These are phyloP conservation scores for Colletotrichum somersetense DNA, from an alignment of 2,329 filamentous ascomycete species.

Conservation along the genomic window DNA sequence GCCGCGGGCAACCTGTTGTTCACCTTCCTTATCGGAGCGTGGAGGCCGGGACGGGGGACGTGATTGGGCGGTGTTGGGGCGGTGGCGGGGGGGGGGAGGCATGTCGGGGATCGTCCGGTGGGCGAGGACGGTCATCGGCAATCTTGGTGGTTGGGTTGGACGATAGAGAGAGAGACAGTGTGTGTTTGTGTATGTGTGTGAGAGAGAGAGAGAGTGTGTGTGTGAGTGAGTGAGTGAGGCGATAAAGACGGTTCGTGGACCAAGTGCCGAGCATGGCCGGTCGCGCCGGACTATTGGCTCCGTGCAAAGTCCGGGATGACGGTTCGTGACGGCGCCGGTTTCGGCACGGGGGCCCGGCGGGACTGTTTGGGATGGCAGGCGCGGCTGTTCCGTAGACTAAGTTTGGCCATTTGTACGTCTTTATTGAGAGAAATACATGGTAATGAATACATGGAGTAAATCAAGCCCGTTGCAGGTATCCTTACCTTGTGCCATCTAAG, in stretches of 20 bases:
- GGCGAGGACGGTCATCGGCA: neutral
- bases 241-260: neutral
- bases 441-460: too few species aligned
- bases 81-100: neutral
- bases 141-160: neutral
- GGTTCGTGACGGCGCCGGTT: neutral
- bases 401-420: neutral
- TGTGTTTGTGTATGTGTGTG: too few species aligned
- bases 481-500: too few species aligned
- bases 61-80: slow-evolving; percentile 2
- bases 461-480: neutral
- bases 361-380: neutral
- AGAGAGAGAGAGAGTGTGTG: neutral
- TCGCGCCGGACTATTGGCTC: neutral
- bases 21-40: slow-evolving; percentile 20
- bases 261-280: neutral
- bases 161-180: neutral
- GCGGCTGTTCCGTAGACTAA: neutral
- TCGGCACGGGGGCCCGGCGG: slow-evolving; percentile 1
- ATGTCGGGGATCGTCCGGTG: slow-evolving; percentile 15
- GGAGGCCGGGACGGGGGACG: neutral
- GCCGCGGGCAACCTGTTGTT: slow-evolving; percentile 31
- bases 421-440: too few species aligned
- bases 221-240: neutral
- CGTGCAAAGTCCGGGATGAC: neutral